These are phyloP conservation scores for Phytophthora foliorum DNA, from an alignment of 352 stramenopile species.

Conservation along the genomic window DNA sequence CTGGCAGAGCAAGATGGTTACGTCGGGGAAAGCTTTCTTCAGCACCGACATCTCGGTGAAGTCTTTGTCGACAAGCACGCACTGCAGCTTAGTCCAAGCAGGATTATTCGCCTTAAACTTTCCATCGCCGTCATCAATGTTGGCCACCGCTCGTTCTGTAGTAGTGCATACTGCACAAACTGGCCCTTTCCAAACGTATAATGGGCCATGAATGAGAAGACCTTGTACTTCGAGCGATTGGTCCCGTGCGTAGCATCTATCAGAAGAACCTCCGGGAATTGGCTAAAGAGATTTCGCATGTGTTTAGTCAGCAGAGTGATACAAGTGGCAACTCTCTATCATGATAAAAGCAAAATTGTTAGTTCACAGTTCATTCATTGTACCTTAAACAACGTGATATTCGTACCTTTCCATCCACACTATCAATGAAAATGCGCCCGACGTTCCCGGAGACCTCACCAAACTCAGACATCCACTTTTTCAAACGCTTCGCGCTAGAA, in stretches of 20 bases:
- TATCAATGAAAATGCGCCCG: too few relatives aligned
- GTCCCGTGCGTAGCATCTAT: slow-evolving; percentile 35
- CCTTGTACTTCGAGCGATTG: slow-evolving; percentile 34
- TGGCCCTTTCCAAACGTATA: too few relatives aligned
- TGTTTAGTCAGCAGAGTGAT: slow-evolving; percentile 29
- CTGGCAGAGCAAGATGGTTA: slow-evolving; percentile 18
- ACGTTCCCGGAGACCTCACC: too few relatives aligned
- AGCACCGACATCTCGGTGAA: too few relatives aligned
- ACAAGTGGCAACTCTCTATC: too few relatives aligned
- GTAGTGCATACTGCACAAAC: too few relatives aligned
- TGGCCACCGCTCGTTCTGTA: slow-evolving; percentile 22
- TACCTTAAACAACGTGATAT: slow-evolving; percentile 10
- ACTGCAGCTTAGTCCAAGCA: background rate
- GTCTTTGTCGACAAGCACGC: too few relatives aligned
- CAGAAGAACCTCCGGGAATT: slow-evolving; percentile 26
- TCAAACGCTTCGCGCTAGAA: too few relatives aligned
- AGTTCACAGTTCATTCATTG: background rate
- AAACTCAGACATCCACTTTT: too few relatives aligned
- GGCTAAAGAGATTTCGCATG: slow-evolving; percentile 15
- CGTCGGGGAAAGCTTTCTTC: too few relatives aligned
- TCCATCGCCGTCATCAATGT: slow-evolving; percentile 16
- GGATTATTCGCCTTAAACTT: slow-evolving; percentile 34
- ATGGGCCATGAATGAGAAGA: too few relatives aligned
- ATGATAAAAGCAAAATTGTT: too few relatives aligned
- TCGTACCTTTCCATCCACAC: slow-evolving; percentile 17